phyloP scores from a whole-genome alignment of 495 filamentous ascomycete genomes.

The Pseudomonodictys pantanalensis region DNA sequence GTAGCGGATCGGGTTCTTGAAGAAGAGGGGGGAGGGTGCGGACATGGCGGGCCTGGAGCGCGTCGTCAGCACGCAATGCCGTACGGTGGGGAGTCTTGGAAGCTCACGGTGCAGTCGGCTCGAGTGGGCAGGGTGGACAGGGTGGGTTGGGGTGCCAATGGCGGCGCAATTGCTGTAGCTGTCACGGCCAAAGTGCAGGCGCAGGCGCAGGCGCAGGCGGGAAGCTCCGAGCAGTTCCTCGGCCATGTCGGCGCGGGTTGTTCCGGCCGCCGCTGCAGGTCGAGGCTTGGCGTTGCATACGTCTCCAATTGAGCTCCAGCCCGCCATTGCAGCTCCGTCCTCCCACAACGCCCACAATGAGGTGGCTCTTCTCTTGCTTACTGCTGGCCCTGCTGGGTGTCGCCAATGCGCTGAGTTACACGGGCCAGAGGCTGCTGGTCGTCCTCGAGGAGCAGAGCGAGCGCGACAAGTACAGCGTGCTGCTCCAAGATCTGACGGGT shows the following conservation, averaged over 20 bases:
- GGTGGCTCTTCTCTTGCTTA: conserved; percentile 69
- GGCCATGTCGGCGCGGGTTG: neutral
- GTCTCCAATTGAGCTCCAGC: conserved; percentile 25
- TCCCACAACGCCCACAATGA: conserved; percentile 54
- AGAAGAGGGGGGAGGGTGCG: conserved; percentile 65
- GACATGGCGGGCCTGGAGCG: conserved; percentile 9
- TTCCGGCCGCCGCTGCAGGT: conserved; percentile 7
- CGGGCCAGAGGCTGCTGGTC: conserved; percentile 78
- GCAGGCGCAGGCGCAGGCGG: too few relatives aligned
- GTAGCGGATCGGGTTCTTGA: conserved; percentile 74
- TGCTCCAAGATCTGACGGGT: conserved; percentile 82
- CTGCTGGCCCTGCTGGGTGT: conserved; percentile 60
- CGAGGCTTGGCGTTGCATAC: conserved; percentile 31
- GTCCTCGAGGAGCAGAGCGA: conserved; percentile 79
- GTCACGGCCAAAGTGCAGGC: neutral
- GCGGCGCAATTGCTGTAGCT: neutral
- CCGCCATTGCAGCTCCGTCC: neutral
- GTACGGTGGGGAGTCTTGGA: neutral
- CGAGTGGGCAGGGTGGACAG: neutral
- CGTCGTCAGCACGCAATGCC: neutral
- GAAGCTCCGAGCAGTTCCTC: neutral
- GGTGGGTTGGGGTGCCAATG: neutral
- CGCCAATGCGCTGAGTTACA: conserved; percentile 74
- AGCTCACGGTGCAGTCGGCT: too few relatives aligned
- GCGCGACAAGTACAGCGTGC: conserved; percentile 74